Evolutionary conservation across 768 basidiomycete genomes (phyloP), one percentile per base, ranked within the genome.

Genomic region (Hortiboletus campestris): DNA sequence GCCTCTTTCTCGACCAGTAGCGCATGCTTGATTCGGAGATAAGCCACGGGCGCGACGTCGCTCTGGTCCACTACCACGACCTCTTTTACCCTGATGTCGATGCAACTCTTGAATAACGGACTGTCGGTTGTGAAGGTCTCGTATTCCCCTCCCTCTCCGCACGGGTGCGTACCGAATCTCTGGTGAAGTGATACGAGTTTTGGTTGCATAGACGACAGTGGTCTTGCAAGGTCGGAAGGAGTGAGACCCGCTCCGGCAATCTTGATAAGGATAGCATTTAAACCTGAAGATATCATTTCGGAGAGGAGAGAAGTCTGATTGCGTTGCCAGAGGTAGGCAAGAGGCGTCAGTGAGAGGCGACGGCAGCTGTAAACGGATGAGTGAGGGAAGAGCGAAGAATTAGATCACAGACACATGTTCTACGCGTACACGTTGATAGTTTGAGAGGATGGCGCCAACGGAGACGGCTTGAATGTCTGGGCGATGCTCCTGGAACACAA

Each of bases 111-210:
- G 81, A 95, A 98, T 13, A 96, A 66, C 0, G 95, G 91, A 57
- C 89, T 90, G 61, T 97, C 91, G 13, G 94, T 75, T 1, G 96
- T 98, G 54, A 98, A 76, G 0, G 88, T 91, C 69, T 99, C 97
- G 71, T 98, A 99, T 74, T 99, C 97, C 2, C 97, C 97, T 2
- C 97, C 97, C 74, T 99, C 97, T 11, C 97, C 97, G 58, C 96
- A 98, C 2, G 96, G 81, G 67, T 99, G 97, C 0, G 89, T 86
- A 5, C 94, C 94, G 63, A 94, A 99, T 28, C 84, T 72, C 11
- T 73, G 66, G 67, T 95, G 92, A 63, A 99, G 79, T 62, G 83
- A 86, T 16, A 75, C 61, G 22, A 99, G 74, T 7, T 83, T 88
- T 2, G 83, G 78, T 60, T 87, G 79, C 84, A 97, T 91, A 56